Evolutionary conservation across 352 stramenopile genomes (phyloP).

Genomic region (Lagenidium sp.): DNA sequence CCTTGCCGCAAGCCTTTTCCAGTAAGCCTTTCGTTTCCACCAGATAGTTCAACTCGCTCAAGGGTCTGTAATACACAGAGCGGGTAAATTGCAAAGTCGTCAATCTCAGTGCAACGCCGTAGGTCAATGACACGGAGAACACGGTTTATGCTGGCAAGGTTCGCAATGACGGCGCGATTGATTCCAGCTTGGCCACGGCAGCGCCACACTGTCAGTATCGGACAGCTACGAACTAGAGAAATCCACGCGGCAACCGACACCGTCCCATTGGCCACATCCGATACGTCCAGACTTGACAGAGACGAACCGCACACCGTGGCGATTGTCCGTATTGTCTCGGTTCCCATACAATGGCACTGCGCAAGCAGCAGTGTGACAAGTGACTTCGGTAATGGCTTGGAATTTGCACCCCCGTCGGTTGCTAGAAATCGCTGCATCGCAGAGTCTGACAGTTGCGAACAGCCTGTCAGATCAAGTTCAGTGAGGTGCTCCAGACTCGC

Average conservation of each 20-base stretch:
- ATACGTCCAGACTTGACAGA: slow-evolving; percentile 26
- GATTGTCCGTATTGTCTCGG: background rate
- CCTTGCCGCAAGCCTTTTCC: background rate
- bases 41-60: slow-evolving; percentile 29
- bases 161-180: slow-evolving; percentile 28
- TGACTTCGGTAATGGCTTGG: slow-evolving; percentile 7
- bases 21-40: background rate
- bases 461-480: slow-evolving; percentile 46
- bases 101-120: slow-evolving; percentile 30
- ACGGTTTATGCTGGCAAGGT: slow-evolving; percentile 49
- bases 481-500: slow-evolving; percentile 36
- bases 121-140: slow-evolving; percentile 44
- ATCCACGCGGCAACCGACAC: slow-evolving; percentile 30
- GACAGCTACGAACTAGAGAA: slow-evolving; percentile 6
- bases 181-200: slow-evolving; percentile 27
- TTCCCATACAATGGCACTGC: background rate
- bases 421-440: slow-evolving; percentile 38
- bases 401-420: too few species aligned
- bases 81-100: slow-evolving; percentile 56
- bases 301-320: background rate
- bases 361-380: background rate
- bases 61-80: slow-evolving; percentile 52
- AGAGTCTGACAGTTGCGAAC: slow-evolving; percentile 27
- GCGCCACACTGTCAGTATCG: slow-evolving; percentile 13
- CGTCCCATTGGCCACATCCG: slow-evolving; percentile 12